Conservation (phyloP, 2,329 filamentous ascomycete genomes). For the Sarocladium brachiariae region DNA sequence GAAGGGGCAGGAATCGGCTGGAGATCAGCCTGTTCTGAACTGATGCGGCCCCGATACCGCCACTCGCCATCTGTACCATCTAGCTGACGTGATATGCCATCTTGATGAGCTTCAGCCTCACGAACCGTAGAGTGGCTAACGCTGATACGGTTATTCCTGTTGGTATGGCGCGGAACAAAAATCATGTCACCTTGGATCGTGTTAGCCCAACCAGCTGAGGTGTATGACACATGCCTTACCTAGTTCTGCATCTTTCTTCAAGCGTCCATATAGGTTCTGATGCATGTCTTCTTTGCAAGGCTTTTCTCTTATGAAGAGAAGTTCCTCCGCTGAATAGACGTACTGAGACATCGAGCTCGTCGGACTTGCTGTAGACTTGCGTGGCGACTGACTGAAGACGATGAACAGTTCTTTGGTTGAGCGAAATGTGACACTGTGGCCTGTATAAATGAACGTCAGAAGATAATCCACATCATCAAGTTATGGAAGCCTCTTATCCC, state of each 20-base stretch:
- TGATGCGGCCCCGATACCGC: constrained; percentile 39
- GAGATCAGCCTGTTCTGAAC: constrained; percentile 32
- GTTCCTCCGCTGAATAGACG: constrained; percentile 37
- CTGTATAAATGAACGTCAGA: constrained; percentile 17
- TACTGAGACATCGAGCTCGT: constrained; percentile 28
- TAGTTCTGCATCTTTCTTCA: constrained; percentile 33
- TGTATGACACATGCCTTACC: constrained; percentile 26
- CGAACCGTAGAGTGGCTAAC: neutral
- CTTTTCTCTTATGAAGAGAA: constrained; percentile 30
- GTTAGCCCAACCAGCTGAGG: constrained; percentile 11
- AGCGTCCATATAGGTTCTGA: constrained; percentile 22
- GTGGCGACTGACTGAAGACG: too few species aligned
- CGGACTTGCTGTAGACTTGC: too few species aligned
- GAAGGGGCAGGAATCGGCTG: constrained; percentile 48
- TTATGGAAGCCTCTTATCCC: too few species aligned
- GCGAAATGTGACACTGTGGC: neutral
- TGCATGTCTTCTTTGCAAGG: constrained; percentile 18
- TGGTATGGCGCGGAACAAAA: constrained; percentile 14
- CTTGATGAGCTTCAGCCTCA: neutral
- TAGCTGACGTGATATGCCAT: constrained; percentile 20
- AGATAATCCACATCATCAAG: too few species aligned
- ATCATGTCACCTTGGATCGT: constrained; percentile 23
- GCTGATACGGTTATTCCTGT: neutral
- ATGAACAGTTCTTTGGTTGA: too few species aligned
- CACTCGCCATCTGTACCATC: constrained; percentile 36